These are phyloP conservation scores for Paraleonurus japonicus DNA, from an alignment of 257 asterid species.

Conservation along the genomic window DNA sequence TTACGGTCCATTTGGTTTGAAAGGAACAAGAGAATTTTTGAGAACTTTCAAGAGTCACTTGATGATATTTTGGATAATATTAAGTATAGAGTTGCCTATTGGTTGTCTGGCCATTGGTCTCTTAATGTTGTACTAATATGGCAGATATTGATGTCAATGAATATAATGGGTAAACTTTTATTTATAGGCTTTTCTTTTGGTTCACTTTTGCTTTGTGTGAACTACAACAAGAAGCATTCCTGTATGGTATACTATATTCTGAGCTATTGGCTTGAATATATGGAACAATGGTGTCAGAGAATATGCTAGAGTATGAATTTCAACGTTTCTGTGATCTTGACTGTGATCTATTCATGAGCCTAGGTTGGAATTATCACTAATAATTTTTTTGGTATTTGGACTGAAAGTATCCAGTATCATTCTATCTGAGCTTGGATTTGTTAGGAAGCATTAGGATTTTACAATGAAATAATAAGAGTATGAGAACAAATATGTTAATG, in stretches of 20 bases:
- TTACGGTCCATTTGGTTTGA: no score
- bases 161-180: neutral
- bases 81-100: neutral
- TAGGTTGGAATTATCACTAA: neutral
- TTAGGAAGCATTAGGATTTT: neutral
- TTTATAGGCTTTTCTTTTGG: neutral
- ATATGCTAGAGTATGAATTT: neutral
- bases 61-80: neutral
- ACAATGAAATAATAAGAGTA: neutral
- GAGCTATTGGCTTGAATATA: neutral
- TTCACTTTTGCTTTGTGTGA: neutral
- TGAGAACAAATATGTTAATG: neutral
- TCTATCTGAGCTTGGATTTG: neutral
- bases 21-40: no score
- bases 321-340: neutral
- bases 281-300: neutral
- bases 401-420: neutral
- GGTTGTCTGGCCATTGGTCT: no score
- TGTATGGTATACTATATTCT: neutral
- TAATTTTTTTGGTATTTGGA: neutral
- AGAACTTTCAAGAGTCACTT: neutral
- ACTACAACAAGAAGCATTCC: neutral
- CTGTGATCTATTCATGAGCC: neutral
- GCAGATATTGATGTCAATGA: no score
- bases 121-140: no score